Evolutionary conservation across 208 protist species (phyloP), one percentile per base, ranked within the genome.

Genomic region (Acanthamoeba triangularis): DNA sequence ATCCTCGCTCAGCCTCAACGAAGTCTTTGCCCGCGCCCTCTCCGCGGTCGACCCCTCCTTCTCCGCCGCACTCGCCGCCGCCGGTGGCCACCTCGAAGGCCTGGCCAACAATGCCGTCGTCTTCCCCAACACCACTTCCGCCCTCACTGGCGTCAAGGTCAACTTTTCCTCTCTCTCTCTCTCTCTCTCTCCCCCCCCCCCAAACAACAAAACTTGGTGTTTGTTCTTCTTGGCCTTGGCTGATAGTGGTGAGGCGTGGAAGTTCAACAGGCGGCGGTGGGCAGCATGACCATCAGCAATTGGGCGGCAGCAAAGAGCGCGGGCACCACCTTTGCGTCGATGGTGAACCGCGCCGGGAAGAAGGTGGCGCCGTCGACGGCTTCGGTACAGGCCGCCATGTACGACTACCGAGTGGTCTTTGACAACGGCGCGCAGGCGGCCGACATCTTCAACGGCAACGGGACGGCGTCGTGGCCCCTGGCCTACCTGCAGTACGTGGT

Each of bases 401-500:
- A 47, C 47, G 76, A 47, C 30, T 54, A 30, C 76, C 37, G 76
- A 14, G 14, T 18, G 1, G 6, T 18, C 37, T 59, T 54, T 47
- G 44, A 47, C 28, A 28, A 14, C 25, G 47, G 37, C 28, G 14
- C 23, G 7, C 76, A 49, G 28, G 47, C 44, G 10, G 47, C 28
- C 30, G 76, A 47, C 47, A 85, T 85, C 47, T 47, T 85, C 28
- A 47, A 85, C 47, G 44, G 44, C 44, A 18, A 47, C 13, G 76
- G 76, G 30, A 59, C 76, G 25, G 28, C 37, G 28, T 85, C 76
- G 18, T 85, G 76, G 76, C 76, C 76, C 8, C 25, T 85, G 37
- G 37, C 76, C 23, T 85, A 85, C 4, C 18, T 85, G 20, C 37
- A 47, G 37, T 85, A 49, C 76, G 37, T 85, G 23, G 76, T 85